These are phyloP conservation scores for Gyrodon lividus DNA, from an alignment of 768 basidiomycete species.

Conservation along the genomic window DNA sequence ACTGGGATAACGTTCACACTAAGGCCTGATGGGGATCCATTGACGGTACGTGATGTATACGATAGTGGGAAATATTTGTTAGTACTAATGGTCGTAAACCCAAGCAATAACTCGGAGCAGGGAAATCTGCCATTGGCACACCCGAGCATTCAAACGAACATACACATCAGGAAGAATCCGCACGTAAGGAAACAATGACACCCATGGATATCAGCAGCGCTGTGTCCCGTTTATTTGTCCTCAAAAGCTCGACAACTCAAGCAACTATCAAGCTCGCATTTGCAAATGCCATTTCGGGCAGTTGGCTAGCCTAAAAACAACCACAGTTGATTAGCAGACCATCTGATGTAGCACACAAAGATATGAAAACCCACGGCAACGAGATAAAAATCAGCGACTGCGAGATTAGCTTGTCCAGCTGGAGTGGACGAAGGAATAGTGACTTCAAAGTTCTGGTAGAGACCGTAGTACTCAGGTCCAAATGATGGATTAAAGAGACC, in stretches of 20 bases:
- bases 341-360: not conserved
- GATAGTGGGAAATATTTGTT: no score
- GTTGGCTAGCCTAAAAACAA: not conserved
- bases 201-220: no score
- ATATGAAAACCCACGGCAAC: conserved; percentile 32
- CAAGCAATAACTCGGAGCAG: no score
- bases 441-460: conserved; percentile 42
- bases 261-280: not conserved
- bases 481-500: conserved; percentile 39
- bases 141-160: no score
- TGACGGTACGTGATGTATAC: no score
- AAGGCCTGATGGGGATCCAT: no score
- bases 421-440: conserved; percentile 30
- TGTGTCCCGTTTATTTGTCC: not conserved
- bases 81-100: no score
- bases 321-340: not conserved
- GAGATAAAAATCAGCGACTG: conserved; percentile 32
- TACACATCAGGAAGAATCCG: no score
- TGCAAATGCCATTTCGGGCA: not conserved
- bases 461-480: conserved; percentile 22
- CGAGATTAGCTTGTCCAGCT: conserved; percentile 33
- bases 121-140: no score
- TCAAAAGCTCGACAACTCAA: not conserved
- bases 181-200: no score
- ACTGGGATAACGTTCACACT: no score